Base-by-base conservation (phyloP, 768 basidiomycete genomes). In the Russula foetens region DNA sequence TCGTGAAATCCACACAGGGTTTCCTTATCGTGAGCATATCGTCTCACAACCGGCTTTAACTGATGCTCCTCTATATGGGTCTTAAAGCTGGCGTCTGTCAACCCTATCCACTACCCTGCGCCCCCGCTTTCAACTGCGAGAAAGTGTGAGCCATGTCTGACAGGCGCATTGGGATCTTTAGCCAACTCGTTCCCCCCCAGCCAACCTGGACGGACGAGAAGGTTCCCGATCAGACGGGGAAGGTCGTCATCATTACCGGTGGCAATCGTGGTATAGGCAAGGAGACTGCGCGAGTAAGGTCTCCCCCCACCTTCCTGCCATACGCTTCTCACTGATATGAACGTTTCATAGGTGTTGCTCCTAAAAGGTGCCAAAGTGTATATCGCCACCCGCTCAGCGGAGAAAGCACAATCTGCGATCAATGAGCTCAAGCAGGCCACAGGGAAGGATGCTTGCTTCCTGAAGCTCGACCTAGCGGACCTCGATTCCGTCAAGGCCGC, bases 171-270 rank as follows among this genome's bases (percentile, higher is more conserved):
- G 55, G 53, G 17, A 7, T 60, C 23, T 1, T 55, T 29, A 55
- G 59, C 43, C 56, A 65, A 15, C 39, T 52, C 1, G 56, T 63
- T 39, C 62, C 64, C 7, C 64, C 64, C 4, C 53, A 38, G 41
- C 35, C 64, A n/a, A 28, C 17, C 1, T 65, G 61, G 56, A 53
- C 57, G 2, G 50, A 28, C 15, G 44, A 59, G 11, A 52, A 59
- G 26, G 41, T 65, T 3, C 58, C 58, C 3, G 58, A 63, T 35
- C 64, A 57, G 47, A 28, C 26, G 2, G 46, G 46, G 38, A 57
- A 41, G 47, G 23, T 28, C 2, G 56, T 21, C 14, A 21, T 57
- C n/a, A 39, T 57, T 26, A 57, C 56, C 0, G 47, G 38, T 15
- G 56, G 56, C 15, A 7, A 57, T 31, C 7, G 38, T 2, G 56